Evolutionary conservation across 139 green algal genomes (phyloP).

Genomic region (Tetratostichococcus sp.): DNA sequence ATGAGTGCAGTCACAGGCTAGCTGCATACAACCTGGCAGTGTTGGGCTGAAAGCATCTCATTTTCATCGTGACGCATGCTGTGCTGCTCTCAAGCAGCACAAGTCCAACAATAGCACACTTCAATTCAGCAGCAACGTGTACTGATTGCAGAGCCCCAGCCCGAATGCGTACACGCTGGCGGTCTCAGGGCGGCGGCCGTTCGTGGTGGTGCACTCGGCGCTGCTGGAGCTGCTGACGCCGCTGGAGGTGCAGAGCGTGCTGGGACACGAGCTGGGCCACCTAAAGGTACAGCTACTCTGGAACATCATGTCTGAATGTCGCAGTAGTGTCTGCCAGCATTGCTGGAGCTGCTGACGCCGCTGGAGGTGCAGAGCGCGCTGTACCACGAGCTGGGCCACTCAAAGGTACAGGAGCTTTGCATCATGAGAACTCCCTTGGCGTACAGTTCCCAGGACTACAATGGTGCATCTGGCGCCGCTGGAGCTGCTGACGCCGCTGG

Average conservation of each 20-base stretch:
- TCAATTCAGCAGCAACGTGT: no score
- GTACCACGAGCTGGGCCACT: conserved; percentile 65
- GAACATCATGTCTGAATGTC: background rate
- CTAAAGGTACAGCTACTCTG: conserved; percentile 52
- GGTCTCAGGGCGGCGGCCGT: conserved; percentile 82
- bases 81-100: no score
- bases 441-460: no score
- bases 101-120: no score
- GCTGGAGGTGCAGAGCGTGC: conserved; percentile 77
- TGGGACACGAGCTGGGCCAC: conserved; percentile 71
- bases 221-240: conserved; percentile 89
- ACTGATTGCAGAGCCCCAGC: conserved; percentile 56
- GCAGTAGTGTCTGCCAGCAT: no score
- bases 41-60: no score
- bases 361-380: conserved; percentile 81
- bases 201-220: conserved; percentile 93
- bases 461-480: no score
- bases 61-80: no score
- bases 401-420: conserved; percentile 49
- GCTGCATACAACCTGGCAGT: no score
- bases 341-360: conserved; percentile 45
- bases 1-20: no score
- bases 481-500: no score
- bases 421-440: no score
- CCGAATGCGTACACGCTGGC: conserved; percentile 97